Conservation (phyloP, 2,329 filamentous ascomycete genomes). For the Talaromyces sp. region DNA sequence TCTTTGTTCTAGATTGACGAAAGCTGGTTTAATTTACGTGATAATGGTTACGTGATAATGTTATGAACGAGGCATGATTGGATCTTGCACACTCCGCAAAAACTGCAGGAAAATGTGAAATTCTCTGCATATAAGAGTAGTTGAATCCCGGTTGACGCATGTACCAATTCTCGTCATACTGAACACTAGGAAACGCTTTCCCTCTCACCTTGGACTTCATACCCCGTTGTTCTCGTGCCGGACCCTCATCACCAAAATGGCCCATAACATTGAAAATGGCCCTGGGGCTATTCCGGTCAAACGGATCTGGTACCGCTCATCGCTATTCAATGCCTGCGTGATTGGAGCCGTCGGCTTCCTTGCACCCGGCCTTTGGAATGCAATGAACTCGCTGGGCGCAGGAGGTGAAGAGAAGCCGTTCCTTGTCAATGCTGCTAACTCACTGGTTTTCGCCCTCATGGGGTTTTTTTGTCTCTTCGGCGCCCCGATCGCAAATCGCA, state of each 20-base stretch:
- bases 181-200: not conserved
- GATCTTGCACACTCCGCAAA: not conserved
- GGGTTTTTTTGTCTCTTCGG: conserved; percentile 46
- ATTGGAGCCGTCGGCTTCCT: conserved; percentile 51
- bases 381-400: conserved; percentile 54
- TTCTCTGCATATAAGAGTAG: not conserved
- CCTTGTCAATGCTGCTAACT: conserved; percentile 53
- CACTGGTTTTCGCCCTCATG: conserved; percentile 48
- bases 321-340: conserved; percentile 51
- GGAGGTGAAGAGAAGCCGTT: conserved; percentile 53
- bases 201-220: not conserved
- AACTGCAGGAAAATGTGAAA: not conserved
- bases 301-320: conserved; percentile 46
- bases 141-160: not conserved
- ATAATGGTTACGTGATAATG: not conserved
- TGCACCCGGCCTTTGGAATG: conserved; percentile 50
- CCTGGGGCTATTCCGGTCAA: not conserved
- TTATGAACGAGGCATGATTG: not conserved
- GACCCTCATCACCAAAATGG: not conserved
- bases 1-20: not conserved
- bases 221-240: not conserved
- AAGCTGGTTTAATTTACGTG: not conserved
- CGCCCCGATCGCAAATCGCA: conserved; percentile 49
- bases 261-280: not conserved
- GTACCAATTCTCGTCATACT: not conserved